Evolutionary conservation across 202 grass and related monocot species (phyloP), one percentile per base, ranked within the genome.

Genomic region (Carex sylvatica): DNA sequence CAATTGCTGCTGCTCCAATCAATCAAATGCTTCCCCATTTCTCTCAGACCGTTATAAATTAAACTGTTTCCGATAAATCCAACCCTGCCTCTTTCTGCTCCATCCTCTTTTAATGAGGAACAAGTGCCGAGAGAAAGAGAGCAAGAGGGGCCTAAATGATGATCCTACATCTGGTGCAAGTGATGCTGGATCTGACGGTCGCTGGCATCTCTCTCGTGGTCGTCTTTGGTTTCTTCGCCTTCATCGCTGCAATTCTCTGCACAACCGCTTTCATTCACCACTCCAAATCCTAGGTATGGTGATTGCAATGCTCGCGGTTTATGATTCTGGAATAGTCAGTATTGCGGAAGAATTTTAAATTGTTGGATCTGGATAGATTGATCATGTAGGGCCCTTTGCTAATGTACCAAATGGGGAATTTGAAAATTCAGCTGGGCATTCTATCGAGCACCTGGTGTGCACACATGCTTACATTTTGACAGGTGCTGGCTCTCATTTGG

Each of bases 181-280:
- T 86, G 81, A 79, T 85, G 85, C 83, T 96, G 85, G 93, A 99
- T 89, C 89, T 96, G 80, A 86, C 89, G 22, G 89, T 92, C 22
- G 96, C 96, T 3, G 91, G 87, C 55, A 63, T 96, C 80, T 99
- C 96, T 23, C 83, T 99, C 20, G 83, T 88, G 84, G 33, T 93
- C 54, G 89, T 88, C 49, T 86, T 95, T 24, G 86, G 55, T 46
- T 75, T 96, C 86, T 99, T 95, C 83, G 74, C 91, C 83, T 74
- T 99, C 75, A 67, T 96, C 88, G 78, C 93, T 80, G 47, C 80
- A 38, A 84, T 96, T 54, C 93, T 99, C 74, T 99, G 91, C 89
- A 83, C 86, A 49, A 86, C 85, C 60, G 85, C 93, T 47, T 99
- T 99, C 78, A 66, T 99, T 85, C 84, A 93, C 61, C 85, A 95